Conservation (phyloP, 1,284 basidiomycete species). For the Cutaneotrichosporon cyanovorans region DNA sequence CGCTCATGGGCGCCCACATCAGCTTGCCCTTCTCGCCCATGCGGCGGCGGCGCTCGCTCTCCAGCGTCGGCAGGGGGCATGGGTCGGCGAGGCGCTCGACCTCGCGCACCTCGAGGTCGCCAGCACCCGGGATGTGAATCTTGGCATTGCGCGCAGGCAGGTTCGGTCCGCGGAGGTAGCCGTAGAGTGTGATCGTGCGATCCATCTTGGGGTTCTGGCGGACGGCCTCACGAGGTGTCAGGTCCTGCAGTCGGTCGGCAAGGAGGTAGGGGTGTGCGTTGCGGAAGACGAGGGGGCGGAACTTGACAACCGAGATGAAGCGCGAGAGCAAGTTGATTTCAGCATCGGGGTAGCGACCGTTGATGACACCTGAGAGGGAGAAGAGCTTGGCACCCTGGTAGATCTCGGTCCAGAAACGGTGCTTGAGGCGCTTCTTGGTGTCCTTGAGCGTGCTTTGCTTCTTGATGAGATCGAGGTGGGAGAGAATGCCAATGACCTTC, state of each 20-base stretch:
- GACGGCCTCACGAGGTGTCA: slow-evolving; percentile 80
- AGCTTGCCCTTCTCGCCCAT: slow-evolving; percentile 93
- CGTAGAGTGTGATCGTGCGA: slow-evolving; percentile 85
- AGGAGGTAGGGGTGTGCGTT: slow-evolving; percentile 91
- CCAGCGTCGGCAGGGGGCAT: slow-evolving; percentile 84
- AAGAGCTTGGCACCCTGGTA: slow-evolving; percentile 98
- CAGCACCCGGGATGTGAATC: slow-evolving; percentile 91
- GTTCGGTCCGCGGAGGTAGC: slow-evolving; percentile 88
- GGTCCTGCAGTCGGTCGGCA: slow-evolving; percentile 91
- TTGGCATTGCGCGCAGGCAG: slow-evolving; percentile 66
- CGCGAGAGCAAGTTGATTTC: slow-evolving; percentile 93
- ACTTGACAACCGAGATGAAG: slow-evolving; percentile 98
- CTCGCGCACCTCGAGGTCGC: slow-evolving; percentile 69
- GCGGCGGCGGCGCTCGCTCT: slow-evolving; percentile 85
- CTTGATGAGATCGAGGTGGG: slow-evolving; percentile 96
- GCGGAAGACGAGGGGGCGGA: slow-evolving; percentile 91
- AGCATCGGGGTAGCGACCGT: slow-evolving; percentile 94
- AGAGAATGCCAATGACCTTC: slow-evolving; percentile 93
- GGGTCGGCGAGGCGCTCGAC: slow-evolving; percentile 79
- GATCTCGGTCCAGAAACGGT: slow-evolving; percentile 99
- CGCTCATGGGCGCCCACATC: slow-evolving; percentile 97
- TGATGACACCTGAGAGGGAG: slow-evolving; percentile 94
- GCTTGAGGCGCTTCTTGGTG: slow-evolving; percentile 93
- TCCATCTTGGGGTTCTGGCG: slow-evolving; percentile 72
- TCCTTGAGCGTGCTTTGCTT: slow-evolving; percentile 77